Percentiles rank a stretch among this genome's conserved stretches.
phyloP scores from a whole-genome alignment of 768 basidiomycete species.

The Rhodosporidiobolus odoratus region DNA sequence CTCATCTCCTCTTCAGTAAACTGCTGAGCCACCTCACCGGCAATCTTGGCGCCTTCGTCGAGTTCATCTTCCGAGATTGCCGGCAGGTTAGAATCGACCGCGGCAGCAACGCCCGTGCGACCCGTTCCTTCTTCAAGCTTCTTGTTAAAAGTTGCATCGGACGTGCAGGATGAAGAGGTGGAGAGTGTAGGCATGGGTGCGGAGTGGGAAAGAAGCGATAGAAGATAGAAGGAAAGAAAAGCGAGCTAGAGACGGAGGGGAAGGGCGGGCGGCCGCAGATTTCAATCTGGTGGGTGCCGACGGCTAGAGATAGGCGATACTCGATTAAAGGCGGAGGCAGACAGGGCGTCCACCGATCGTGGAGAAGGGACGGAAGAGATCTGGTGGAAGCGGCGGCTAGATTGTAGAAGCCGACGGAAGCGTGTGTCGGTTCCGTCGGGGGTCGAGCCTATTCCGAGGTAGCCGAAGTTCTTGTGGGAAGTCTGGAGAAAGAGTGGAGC shows the following conservation, averaged over 20 bases:
- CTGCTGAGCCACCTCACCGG: slow-evolving; percentile 1
- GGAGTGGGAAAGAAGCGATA: neutral
- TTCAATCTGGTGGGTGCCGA: neutral
- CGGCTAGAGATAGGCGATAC: neutral
- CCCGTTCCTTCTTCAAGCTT: slow-evolving; percentile 3
- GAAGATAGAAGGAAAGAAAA: neutral
- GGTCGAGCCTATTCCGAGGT: too few species aligned
- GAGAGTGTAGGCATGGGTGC: slow-evolving; percentile 1
- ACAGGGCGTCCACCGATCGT: too few species aligned
- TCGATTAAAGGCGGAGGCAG: too few species aligned
- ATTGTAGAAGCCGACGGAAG: too few species aligned
- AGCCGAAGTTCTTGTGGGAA: too few species aligned
- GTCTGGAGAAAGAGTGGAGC: too few species aligned
- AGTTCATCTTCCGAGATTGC: slow-evolving; percentile 16
- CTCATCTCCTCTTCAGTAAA: slow-evolving; percentile 24
- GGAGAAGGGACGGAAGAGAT: too few species aligned
- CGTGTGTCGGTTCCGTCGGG: too few species aligned
- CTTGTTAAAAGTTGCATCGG: slow-evolving; percentile 15
- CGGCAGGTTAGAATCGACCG: neutral
- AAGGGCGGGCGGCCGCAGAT: neutral
- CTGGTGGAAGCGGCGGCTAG: too few species aligned
- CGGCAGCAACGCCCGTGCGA: neutral
- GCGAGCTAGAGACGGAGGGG: neutral
- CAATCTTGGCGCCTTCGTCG: slow-evolving; percentile 24
- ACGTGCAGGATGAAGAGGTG: neutral